Base-by-base conservation (phyloP, 2,329 filamentous ascomycete species). In the Akanthomyces muscarius region DNA sequence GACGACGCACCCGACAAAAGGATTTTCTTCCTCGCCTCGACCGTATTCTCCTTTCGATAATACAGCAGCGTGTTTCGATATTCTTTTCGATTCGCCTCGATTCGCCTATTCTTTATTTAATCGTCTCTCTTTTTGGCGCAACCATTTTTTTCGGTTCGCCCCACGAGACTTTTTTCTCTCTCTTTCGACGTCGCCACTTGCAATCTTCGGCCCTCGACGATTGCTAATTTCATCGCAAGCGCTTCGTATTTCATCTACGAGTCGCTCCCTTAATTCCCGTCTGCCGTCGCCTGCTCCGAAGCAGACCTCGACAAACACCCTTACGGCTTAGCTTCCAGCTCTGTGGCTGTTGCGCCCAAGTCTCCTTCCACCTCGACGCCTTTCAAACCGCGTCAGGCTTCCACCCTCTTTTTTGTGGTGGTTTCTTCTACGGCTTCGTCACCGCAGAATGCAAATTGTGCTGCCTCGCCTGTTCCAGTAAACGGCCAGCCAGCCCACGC, bases 121-220 rank as follows among this genome's bases (percentile, higher is more conserved):
- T 63, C 36, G n/a, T 36, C 52, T 48, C 41, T 53, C 53, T 62
- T 61, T 62, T 63, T 59, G 51, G 53, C 61, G 61, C 53, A 52
- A 55, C 42, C 52, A 36, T 52, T 52, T n/a, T 44, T 53, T 47
- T 38, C n/a, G 13, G 38, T 54, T 59, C 59, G 61, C 55, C 48
- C 61, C 45, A 51, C 7, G 48, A 63, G 55, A 56, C 33, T 56
- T 44, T 42, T 62, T 59, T 51, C 30, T 8, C 7, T 41, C 23
- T 38, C 56, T 42, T 51, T 44, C 51, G 5, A 48, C 59, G 30
- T 50, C 60, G 42, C 60, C 60, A 18, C 42, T 14, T 28, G 54
- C 60, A 57, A 44, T 52, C 38, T 41, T 63, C 38, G 38, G 47
- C 23, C 18, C 7, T 48, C 36, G 47, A 63, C 58, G 25, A 50